phyloP scores from a whole-genome alignment of 129 eudicot species.

The Glebionis coronaria region DNA sequence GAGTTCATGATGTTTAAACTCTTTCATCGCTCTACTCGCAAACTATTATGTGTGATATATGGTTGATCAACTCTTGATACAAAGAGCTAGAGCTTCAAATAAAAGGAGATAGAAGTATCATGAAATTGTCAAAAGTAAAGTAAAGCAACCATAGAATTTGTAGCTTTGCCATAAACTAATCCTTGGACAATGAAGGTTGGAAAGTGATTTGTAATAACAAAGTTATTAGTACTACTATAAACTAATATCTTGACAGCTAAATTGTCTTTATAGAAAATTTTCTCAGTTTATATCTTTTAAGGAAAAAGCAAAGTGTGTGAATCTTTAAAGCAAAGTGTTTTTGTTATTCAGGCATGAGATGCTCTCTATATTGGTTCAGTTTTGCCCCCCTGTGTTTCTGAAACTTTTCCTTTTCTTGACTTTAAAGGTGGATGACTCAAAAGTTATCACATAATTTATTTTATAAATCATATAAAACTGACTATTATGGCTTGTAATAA shows the following conservation, averaged over 20 bases:
- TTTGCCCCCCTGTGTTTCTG: conserved; percentile 10
- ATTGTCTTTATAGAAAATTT: neutral
- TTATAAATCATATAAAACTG: neutral
- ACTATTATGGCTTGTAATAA: neutral
- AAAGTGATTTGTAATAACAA: neutral
- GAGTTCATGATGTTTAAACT: conserved; percentile 52
- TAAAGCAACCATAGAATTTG: neutral
- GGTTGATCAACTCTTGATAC: conserved; percentile 16
- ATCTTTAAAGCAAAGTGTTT: conserved; percentile 9
- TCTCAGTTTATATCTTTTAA: neutral
- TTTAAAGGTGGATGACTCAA: conserved; percentile 27
- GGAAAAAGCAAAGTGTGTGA: neutral
- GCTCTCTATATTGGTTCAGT: conserved; percentile 7
- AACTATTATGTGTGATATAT: conserved; percentile 1
- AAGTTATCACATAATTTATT: neutral
- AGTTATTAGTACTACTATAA: neutral
- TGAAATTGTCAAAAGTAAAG: neutral
- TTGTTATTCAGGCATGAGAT: conserved; percentile 23
- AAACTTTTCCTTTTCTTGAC: conserved; percentile 22
- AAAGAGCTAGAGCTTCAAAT: conserved; percentile 10
- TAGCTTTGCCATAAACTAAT: neutral
- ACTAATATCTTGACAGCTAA: neutral
- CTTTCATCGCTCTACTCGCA: conserved; percentile 37
- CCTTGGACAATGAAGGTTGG: too few relatives aligned
- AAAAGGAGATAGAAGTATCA: neutral